Evolutionary conservation across 441 rosid genomes (phyloP), one percentile per base, ranked within the genome.

Genomic region (Capsella rubella): DNA sequence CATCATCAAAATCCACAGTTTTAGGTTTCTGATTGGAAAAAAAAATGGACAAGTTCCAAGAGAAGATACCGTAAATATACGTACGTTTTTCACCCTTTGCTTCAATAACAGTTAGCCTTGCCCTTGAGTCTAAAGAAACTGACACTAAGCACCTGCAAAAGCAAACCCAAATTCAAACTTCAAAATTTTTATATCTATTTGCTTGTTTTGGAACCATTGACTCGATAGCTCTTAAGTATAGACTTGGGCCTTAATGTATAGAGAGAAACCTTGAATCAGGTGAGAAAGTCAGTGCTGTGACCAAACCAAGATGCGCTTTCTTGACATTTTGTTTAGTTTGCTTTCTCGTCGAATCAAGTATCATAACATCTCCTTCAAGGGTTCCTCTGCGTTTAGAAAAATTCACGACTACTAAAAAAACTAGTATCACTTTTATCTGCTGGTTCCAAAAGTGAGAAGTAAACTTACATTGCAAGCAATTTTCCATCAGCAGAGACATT

Each of bases 111-210:
- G 95, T 96, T 71, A 93, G 83, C 70, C 97, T 86, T 67, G 87
- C 98, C 80, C 98, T 96, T 4, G 98, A 91, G 83, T 93, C 99
- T 82, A 96, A 73, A 42, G 98, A 96, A 67, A 86, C 93, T 28
- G 98, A 93, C 49, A 88, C 79, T 83, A 93, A 73, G 50, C 91
- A 85, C 91, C 99, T 93, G 80, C 46, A 81, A 58, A 75, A 78
- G 76, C 71, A 78, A 53, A 74, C 74, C 80, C 51, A 78, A 49
- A 71, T 60, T 61, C 29, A 55, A 69, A 79, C 72, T 29, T 25
- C 63, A 64, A 3, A 13, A 1, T 56, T 5, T 14, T 0, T 55
- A 5, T 12, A 32, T 72, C 47, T 57, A 37, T 42, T 63, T 47
- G 14, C 47, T 59, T 34, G 43, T 42, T 42, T 53, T 53, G 16